A percentile compares a stretch with the other conserved stretches of the same genome.
phyloP scores from a whole-genome alignment of 192 early-diverging fungal species.

The Kappamyces sp. region DNA sequence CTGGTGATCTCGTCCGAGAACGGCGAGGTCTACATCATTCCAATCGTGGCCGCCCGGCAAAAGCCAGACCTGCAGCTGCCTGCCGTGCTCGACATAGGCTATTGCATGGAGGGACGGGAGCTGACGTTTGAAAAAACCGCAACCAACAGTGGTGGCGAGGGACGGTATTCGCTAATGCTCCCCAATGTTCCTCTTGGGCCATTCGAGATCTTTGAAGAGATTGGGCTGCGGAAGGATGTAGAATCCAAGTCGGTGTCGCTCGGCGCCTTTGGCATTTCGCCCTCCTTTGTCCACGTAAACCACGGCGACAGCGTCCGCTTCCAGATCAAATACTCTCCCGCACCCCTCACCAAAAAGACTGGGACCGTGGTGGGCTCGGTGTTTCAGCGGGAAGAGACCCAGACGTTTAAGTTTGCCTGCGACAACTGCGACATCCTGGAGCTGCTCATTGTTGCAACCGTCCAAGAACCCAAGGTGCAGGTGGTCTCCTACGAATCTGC shows the following conservation, averaged over 20 bases:
- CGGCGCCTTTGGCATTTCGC: conserved; percentile 36
- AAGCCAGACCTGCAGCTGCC: conserved; percentile 37
- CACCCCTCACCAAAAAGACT: neutral
- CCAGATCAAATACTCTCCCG: conserved; percentile 14
- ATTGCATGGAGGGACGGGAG: conserved; percentile 32
- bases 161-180: conserved; percentile 33
- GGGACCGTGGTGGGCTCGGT: neutral
- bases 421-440: conserved; percentile 41
- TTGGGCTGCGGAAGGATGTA: conserved; percentile 12
- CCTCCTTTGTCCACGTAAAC: conserved; percentile 27
- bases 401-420: conserved; percentile 24
- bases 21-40: conserved; percentile 19
- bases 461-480: conserved; percentile 28
- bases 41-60: conserved; percentile 28
- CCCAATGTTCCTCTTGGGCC: conserved; percentile 21
- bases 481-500: conserved; percentile 11
- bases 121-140: conserved; percentile 28
- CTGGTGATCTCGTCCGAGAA: conserved; percentile 38
- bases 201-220: conserved; percentile 27
- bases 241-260: conserved; percentile 4
- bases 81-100: conserved; percentile 39
- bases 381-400: neutral
- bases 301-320: conserved; percentile 27
- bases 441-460: conserved; percentile 28
- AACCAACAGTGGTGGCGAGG: conserved; percentile 37